phyloP scores from a whole-genome alignment of 495 filamentous ascomycete genomes.

The Hypoxylon subgilvum region DNA sequence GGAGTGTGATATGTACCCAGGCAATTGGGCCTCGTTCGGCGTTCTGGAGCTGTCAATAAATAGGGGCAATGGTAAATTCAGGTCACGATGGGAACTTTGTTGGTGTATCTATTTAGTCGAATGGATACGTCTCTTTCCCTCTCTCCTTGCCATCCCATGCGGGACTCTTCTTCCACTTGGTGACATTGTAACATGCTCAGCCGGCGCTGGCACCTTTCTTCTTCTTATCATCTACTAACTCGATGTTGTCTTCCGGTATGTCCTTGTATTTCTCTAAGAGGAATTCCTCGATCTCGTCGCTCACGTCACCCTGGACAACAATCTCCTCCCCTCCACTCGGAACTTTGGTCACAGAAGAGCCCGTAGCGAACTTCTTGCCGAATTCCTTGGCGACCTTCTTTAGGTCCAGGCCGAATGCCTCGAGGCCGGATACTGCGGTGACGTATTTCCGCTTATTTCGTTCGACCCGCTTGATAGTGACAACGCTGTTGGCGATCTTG shows the following conservation, averaged over 20 bases:
- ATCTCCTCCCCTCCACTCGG: slow-evolving; percentile 91
- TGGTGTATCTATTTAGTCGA: slow-evolving; percentile 23
- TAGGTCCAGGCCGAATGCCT: slow-evolving; percentile 86
- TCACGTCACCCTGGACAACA: slow-evolving; percentile 95
- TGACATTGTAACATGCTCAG: slow-evolving; percentile 11
- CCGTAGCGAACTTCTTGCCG: slow-evolving; percentile 92
- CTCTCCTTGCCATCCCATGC: neutral
- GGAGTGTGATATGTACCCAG: slow-evolving; percentile 20
- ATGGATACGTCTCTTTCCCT: neutral
- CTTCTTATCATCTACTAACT: slow-evolving; percentile 92
- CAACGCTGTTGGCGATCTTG: slow-evolving; percentile 75
- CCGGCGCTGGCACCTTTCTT: slow-evolving; percentile 65
- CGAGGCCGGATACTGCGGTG: slow-evolving; percentile 85
- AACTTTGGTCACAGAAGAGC: slow-evolving; percentile 87
- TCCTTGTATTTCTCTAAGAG: slow-evolving; percentile 81
- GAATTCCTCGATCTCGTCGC: slow-evolving; percentile 92
- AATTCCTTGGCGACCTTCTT: slow-evolving; percentile 92
- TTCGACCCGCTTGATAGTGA: slow-evolving; percentile 95
- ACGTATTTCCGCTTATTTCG: slow-evolving; percentile 97
- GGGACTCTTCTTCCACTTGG: neutral
- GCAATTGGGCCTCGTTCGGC: slow-evolving; percentile 7
- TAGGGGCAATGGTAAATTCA: slow-evolving; percentile 17
- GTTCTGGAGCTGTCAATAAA: slow-evolving; percentile 17
- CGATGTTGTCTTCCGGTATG: slow-evolving; percentile 92
- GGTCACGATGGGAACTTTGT: slow-evolving; percentile 31